phyloP scores from a whole-genome alignment of 1,139 yeast species.

The Pneumocystis jirovecii region DNA sequence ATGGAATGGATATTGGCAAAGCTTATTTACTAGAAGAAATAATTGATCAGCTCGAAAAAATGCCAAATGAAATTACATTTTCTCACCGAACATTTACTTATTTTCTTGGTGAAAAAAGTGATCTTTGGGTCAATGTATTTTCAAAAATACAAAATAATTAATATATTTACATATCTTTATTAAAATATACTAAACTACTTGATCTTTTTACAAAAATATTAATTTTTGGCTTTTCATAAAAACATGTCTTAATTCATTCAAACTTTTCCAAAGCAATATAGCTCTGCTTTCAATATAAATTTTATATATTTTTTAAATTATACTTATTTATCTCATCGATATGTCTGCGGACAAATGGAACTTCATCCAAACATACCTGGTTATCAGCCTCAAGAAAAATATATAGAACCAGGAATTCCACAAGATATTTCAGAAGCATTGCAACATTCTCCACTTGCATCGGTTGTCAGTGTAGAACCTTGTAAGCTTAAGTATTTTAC shows the following conservation, averaged over 20 bases:
- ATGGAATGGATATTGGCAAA: slow-evolving; percentile 60
- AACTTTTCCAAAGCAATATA: no score
- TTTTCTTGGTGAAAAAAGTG: slow-evolving; percentile 59
- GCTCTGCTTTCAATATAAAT: background rate
- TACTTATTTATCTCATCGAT: background rate
- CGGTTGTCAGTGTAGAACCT: background rate
- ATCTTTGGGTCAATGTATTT: slow-evolving; percentile 40
- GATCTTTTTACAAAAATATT: no score
- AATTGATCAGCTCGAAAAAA: slow-evolving; percentile 47
- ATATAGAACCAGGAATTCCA: background rate
- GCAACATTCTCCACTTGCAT: background rate
- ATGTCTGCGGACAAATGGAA: background rate
- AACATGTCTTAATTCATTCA: no score
- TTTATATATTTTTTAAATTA: no score
- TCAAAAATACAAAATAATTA: background rate
- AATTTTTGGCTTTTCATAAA: no score
- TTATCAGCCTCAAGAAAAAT: background rate
- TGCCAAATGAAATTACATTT: slow-evolving; percentile 37
- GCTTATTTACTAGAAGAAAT: slow-evolving; percentile 72
- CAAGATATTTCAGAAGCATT: background rate
- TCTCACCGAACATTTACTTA: slow-evolving; percentile 39
- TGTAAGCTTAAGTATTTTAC: background rate
- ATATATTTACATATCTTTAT: background rate
- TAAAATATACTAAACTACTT: background rate
- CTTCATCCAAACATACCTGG: background rate